Base-by-base conservation (phyloP, 2,329 filamentous ascomycete genomes). In the Didymellaceae sp. region DNA sequence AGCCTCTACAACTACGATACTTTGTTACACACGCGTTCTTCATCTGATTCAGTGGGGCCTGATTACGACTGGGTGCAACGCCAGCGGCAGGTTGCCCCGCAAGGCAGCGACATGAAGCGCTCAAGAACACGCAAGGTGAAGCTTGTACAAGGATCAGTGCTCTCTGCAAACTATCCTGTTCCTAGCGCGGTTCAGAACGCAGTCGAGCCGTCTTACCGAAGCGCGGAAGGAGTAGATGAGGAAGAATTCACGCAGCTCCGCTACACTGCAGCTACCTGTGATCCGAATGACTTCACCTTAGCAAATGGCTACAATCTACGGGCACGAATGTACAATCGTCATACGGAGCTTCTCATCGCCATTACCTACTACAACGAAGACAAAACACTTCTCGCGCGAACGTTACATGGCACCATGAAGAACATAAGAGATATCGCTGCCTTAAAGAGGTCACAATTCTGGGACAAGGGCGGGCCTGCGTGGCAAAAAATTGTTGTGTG, bases 341-440 rank as follows among this genome's bases (percentile, higher is more conserved):
- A 97, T 76, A 97, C 94, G 5, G 94, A 99, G 79, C 80, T 99
- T 64, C 83, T 97, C 58, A 97, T 99, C 74, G 94, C 94, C 67
- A 91, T 99, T 66, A 99, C 94, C 58, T 97, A 97, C 81, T 99
- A 97, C 81, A 97, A 97, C 79, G 94, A 97, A 82, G 94, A 97
- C 79, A 97, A 97, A 81, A 86, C 90, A 20, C 81, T 99, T 59
- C 90, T 94, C 26, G 83, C 93, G 41, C 87, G 94, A 77, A 99
- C 94, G 1, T 81, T 97, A 48, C 94, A 97, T 75, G 91, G 93
- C 81, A 92, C 96, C 45, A 97, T 99, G 94, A 91, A 97, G 75
- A 97, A 97, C 74, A 95, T 97, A 66, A 89, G 93, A 56, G 94
- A 99, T 68, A 97, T 99, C 71, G 93, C 97, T 68, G 97, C 97